Evolutionary conservation across 2,329 filamentous ascomycete species (phyloP).

Genomic region (Aspergillus pseudoterreus): DNA sequence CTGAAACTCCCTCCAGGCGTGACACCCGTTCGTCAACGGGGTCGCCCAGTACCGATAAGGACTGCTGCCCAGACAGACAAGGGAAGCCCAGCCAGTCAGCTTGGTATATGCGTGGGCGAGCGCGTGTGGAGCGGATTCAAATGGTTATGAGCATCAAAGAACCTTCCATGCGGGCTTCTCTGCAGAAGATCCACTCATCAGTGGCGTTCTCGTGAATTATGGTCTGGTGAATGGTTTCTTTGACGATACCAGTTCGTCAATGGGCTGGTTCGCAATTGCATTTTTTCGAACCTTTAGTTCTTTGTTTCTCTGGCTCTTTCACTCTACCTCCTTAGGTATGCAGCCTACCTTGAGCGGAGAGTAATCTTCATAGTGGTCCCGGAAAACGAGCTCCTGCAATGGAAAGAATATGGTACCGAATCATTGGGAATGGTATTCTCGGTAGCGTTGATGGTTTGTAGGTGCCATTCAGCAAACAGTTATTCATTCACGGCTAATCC

Average conservation of each 20-base stretch:
- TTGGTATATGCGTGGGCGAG: slow-evolving; percentile 7
- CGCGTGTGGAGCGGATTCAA: slow-evolving; percentile 2
- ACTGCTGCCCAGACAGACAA: slow-evolving; percentile 10
- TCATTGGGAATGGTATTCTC: neutral
- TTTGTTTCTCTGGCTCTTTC: neutral
- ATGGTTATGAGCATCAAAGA: slow-evolving; percentile 16
- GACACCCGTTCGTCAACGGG: slow-evolving; percentile 11
- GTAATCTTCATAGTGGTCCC: neutral
- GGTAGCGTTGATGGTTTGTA: neutral
- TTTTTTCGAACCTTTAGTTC: neutral
- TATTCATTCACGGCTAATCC: neutral
- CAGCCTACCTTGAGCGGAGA: slow-evolving; percentile 4
- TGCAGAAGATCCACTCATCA: slow-evolving; percentile 23
- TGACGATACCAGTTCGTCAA: neutral
- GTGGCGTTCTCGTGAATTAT: slow-evolving; percentile 12
- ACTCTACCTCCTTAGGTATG: neutral
- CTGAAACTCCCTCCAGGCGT: slow-evolving; percentile 11
- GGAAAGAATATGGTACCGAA: neutral
- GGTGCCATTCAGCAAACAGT: neutral
- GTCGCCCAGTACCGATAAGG: slow-evolving; percentile 13
- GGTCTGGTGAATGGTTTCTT: slow-evolving; percentile 3
- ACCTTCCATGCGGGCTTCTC: slow-evolving; percentile 33
- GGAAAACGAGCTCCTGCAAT: neutral
- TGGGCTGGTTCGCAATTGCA: neutral
- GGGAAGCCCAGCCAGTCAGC: neutral